Evolutionary conservation across 768 basidiomycete genomes (phyloP).

Genomic region (Collybia sordida): DNA sequence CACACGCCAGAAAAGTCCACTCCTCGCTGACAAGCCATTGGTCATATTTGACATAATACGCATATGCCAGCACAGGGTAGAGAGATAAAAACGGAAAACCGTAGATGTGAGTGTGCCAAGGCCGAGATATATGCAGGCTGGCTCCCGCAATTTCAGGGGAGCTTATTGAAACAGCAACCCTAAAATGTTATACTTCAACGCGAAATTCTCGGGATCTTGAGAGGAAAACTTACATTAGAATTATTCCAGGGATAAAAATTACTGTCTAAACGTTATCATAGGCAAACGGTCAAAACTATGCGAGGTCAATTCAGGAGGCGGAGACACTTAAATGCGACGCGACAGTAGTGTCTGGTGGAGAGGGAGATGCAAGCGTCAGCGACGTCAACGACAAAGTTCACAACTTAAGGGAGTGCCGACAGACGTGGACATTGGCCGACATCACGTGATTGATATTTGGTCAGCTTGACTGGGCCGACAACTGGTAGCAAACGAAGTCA

Average conservation of each 20-base stretch:
- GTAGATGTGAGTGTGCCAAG: conserved; percentile 74
- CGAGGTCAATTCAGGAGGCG: no score
- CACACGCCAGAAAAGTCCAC: conserved; percentile 95
- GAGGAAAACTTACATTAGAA: conserved; percentile 10
- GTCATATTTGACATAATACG: conserved; percentile 91
- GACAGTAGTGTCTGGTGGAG: no score
- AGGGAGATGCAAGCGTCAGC: no score
- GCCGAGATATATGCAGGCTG: conserved; percentile 63
- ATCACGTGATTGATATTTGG: no score
- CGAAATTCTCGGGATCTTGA: not conserved
- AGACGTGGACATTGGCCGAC: no score
- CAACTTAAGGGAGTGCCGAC: no score
- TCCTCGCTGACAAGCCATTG: conserved; percentile 91
- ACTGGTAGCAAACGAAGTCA: no score
- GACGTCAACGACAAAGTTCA: no score
- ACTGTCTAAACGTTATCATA: not conserved
- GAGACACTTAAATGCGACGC: no score
- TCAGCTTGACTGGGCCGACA: no score
- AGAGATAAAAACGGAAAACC: conserved; percentile 75
- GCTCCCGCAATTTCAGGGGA: conserved; percentile 70
- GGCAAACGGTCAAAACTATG: not conserved
- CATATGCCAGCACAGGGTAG: conserved; percentile 84
- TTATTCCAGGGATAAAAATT: not conserved
- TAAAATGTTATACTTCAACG: conserved; percentile 15
- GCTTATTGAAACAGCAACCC: conserved; percentile 51